Conservation (phyloP, 345 rosid species). For the Gossypium arboreum region DNA sequence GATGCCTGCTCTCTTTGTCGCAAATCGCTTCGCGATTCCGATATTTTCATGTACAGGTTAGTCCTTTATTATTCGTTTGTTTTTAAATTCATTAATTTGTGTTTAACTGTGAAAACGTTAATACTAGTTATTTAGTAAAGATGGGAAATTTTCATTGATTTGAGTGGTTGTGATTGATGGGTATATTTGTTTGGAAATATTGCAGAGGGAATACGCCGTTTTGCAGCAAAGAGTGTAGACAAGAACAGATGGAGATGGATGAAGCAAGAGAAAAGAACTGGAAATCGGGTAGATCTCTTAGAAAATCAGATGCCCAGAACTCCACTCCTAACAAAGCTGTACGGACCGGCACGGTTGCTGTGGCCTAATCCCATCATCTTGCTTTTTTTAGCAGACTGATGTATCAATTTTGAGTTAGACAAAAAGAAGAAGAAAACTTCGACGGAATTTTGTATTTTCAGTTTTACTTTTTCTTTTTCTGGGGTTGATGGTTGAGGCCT, state of each 20-base stretch:
- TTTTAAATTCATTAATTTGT: neutral
- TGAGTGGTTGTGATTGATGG: neutral
- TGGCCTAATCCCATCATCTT: slow-evolving; percentile 22
- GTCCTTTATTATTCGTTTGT: neutral
- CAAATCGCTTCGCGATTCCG: slow-evolving; percentile 58
- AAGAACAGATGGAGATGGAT: slow-evolving; percentile 74
- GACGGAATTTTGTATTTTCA: neutral
- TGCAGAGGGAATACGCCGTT: slow-evolving; percentile 72
- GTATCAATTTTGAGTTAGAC: neutral
- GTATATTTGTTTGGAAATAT: neutral
- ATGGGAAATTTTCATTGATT: too few relatives aligned
- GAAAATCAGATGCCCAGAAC: slow-evolving; percentile 41
- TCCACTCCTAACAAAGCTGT: slow-evolving; percentile 30
- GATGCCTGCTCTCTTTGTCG: slow-evolving; percentile 68
- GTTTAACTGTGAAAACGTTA: neutral
- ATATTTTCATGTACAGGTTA: slow-evolving; percentile 94
- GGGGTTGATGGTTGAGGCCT: neutral
- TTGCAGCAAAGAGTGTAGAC: slow-evolving; percentile 77
- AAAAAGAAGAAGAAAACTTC: neutral
- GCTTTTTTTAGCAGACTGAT: neutral
- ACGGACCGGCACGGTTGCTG: slow-evolving; percentile 52
- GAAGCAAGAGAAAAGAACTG: slow-evolving; percentile 45
- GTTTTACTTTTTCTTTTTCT: neutral
- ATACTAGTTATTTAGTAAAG: neutral
- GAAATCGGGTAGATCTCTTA: slow-evolving; percentile 52